Conservation (phyloP, 75 land plant species). For the Selaginella tamariscina region DNA sequence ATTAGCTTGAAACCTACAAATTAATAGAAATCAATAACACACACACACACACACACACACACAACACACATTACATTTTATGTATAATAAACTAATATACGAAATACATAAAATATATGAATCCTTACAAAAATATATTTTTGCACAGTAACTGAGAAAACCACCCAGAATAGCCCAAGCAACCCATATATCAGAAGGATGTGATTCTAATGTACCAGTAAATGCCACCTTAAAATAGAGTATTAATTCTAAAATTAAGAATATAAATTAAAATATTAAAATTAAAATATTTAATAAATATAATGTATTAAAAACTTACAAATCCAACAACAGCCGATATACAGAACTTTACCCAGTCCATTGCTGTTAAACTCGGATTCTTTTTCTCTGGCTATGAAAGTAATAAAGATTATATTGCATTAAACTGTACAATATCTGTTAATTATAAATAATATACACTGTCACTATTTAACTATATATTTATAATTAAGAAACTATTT, state of each 20-base stretch:
- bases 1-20: conserved; percentile 65
- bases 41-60: no score
- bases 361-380: conserved; percentile 89
- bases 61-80: not conserved
- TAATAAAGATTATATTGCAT: not conserved
- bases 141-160: conserved; percentile 76
- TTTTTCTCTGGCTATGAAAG: conserved; percentile 83
- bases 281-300: conserved; percentile 10
- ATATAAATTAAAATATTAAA: not conserved
- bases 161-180: conserved; percentile 56
- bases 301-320: conserved; percentile 35
- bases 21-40: not conserved
- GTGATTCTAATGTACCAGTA: conserved; percentile 57
- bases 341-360: conserved; percentile 90
- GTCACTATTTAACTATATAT: not conserved
- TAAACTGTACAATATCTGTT: not conserved
- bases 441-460: not conserved
- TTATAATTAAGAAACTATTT: no score
- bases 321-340: conserved; percentile 66
- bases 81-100: not conserved
- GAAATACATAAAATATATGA: not conserved
- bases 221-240: conserved; percentile 49
- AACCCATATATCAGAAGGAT: conserved; percentile 77
- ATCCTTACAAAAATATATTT: conserved; percentile 71
- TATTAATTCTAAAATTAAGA: not conserved